Evolutionary conservation across 306 rosid species (phyloP).

Genomic region (Coriaria nepalensis): DNA sequence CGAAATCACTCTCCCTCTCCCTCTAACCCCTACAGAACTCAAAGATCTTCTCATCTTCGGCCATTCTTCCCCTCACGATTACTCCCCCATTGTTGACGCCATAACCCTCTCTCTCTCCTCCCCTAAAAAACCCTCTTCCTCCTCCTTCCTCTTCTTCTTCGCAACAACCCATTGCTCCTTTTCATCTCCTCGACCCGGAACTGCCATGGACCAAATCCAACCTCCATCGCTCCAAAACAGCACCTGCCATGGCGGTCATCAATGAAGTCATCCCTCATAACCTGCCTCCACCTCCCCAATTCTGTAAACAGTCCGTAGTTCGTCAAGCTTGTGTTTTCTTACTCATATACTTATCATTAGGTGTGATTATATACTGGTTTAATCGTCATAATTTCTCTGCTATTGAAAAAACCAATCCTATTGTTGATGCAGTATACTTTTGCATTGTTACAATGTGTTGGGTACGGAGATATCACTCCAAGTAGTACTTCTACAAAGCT

Average conservation of each 20-base stretch:
- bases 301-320: conserved; percentile 39
- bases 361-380: conserved; percentile 64
- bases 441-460: conserved; percentile 95
- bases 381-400: conserved; percentile 45
- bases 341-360: conserved; percentile 48
- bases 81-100: conserved; percentile 51
- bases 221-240: conserved; percentile 81
- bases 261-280: conserved; percentile 24
- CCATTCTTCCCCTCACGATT: conserved; percentile 36
- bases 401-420: conserved; percentile 50
- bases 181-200: conserved; percentile 51
- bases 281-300: conserved; percentile 48
- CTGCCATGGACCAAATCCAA: conserved; percentile 35
- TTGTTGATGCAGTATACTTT: conserved; percentile 82
- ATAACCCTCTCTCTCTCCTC: conserved; percentile 37
- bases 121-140: conserved; percentile 30
- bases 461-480: conserved; percentile 89
- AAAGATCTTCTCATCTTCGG: conserved; percentile 83
- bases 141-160: conserved; percentile 29
- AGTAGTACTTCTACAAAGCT: conserved; percentile 55
- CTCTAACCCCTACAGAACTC: conserved; percentile 47
- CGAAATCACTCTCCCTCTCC: conserved; percentile 27
- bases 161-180: conserved; percentile 15
- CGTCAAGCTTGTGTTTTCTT: conserved; percentile 55
- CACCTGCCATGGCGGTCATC: conserved; percentile 81